Percentiles rank a stretch among this genome's conserved stretches.
Evolutionary conservation across 345 rosid genomes (phyloP).

Genomic region (Carallia brachiata): DNA sequence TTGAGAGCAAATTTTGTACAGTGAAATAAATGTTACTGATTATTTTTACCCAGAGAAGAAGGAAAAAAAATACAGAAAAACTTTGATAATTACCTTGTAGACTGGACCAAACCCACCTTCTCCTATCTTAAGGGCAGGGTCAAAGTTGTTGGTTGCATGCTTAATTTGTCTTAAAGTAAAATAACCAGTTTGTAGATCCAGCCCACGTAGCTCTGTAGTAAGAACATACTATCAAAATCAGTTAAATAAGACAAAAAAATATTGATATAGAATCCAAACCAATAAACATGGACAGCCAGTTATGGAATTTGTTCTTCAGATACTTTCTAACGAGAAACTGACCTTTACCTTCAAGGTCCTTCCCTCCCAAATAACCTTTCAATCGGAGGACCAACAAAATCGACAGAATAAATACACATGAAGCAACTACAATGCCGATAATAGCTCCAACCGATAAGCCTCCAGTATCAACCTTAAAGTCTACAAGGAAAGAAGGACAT

Average conservation of each 20-base stretch:
- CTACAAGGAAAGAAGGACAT: conserved; percentile 29
- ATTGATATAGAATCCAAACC: background rate
- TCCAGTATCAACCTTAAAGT: conserved; percentile 55
- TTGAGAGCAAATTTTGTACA: too few relatives aligned
- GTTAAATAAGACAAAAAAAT: background rate
- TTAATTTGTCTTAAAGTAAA: conserved; percentile 76
- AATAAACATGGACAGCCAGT: background rate
- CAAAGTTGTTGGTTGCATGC: conserved; percentile 69
- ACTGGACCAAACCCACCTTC: conserved; percentile 99
- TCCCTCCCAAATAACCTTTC: conserved; percentile 56
- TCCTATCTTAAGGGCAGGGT: conserved; percentile 69
- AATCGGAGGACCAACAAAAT: conserved; percentile 40
- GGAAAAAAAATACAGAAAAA: background rate
- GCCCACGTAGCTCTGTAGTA: conserved; percentile 50
- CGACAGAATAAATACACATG: conserved; percentile 36
- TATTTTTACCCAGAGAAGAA: background rate
- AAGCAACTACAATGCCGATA: conserved; percentile 58
- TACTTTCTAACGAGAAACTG: background rate
- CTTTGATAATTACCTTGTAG: conserved; percentile 53
- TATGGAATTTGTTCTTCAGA: background rate
- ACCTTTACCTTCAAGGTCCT: conserved; percentile 59
- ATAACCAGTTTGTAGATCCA: conserved; percentile 72
- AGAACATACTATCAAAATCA: conserved; percentile 1
- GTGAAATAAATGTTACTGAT: too few relatives aligned
- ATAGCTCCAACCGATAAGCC: conserved; percentile 63